Percentiles rank a stretch among this genome's conserved stretches.
Conservation (phyloP, 1,284 basidiomycete genomes). For the Boletus hoseneyae region DNA sequence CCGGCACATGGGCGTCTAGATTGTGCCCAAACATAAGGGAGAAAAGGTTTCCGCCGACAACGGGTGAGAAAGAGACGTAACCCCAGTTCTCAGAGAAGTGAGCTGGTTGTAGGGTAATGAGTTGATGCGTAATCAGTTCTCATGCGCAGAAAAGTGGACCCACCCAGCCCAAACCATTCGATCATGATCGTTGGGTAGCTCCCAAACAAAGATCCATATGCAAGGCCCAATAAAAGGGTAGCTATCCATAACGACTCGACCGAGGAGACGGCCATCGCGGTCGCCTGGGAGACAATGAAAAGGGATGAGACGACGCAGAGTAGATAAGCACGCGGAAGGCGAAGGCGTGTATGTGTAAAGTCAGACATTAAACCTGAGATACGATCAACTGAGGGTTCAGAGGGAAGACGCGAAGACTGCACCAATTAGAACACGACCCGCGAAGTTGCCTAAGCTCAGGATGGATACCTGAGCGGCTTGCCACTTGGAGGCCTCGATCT, state of each 20-base stretch:
- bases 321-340: slow-evolving; percentile 68
- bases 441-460: slow-evolving; percentile 82
- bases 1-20: slow-evolving; percentile 64
- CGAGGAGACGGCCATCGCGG: slow-evolving; percentile 54
- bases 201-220: slow-evolving; percentile 80
- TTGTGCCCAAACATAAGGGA: slow-evolving; percentile 81
- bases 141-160: slow-evolving; percentile 24
- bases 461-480: slow-evolving; percentile 86
- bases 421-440: slow-evolving; percentile 80
- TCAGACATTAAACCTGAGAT: slow-evolving; percentile 70
- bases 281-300: slow-evolving; percentile 70
- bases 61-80: slow-evolving; percentile 70
- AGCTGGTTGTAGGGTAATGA: slow-evolving; percentile 32
- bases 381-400: neutral
- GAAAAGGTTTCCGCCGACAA: slow-evolving; percentile 82
- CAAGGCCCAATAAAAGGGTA: slow-evolving; percentile 66
- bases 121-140: neutral
- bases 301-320: slow-evolving; percentile 61
- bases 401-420: neutral
- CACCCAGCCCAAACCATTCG: slow-evolving; percentile 85
- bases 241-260: slow-evolving; percentile 72
- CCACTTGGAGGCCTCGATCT: slow-evolving; percentile 63
- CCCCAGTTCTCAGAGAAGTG: slow-evolving; percentile 88
- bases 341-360: slow-evolving; percentile 55
- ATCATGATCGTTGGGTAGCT: slow-evolving; percentile 73